Evolutionary conservation across 345 rosid species (phyloP), one percentile per base, ranked within the genome.

Genomic region (Psidium guajava): DNA sequence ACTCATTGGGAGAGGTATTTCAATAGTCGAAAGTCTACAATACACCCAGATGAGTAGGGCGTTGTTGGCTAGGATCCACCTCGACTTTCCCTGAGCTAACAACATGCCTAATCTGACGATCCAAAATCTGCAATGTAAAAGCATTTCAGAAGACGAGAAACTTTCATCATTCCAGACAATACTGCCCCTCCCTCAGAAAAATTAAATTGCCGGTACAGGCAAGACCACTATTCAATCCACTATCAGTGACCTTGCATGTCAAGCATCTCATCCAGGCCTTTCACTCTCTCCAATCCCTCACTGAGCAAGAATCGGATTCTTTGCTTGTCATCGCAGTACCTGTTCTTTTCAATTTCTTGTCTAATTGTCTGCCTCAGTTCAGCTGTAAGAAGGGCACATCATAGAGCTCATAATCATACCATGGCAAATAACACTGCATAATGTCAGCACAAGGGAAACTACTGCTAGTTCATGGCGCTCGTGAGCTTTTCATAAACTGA

Each of bases 221-320:
- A 16, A 64, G 77, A 32, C 44, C 40, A 20, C 77, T 64, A 32
- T 64, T 32, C 83, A 49, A 52, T 53, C 77, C 64, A 40, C 69
- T 21, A 50, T 81, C 89, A 91, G 87, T 85, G 86, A 55, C 98
- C 98, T 88, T 96, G 98, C 96, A 96, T 93, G 82, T 91, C 97
- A 49, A 96, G 94, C 94, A 92, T 94, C 92, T 96, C 98, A 83
- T 95, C 93, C 27, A 94, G 91, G 83, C 90, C 82, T 91, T 93
- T 92, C 83, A 95, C 47, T 88, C 96, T 93, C 91, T 95, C 95
- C 73, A 91, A 82, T 56, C 98, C 98, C 88, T 95, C 97, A 84
- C 98, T 94, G 27, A 95, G 88, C 87, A 95, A 88, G 89, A 89
- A 94, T 16, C 95, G 91, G 64, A 94, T 90, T 92, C 89, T 94